These are phyloP conservation scores for Pseudotsuga menziesii DNA, from an alignment of 75 land plant genomes.

Conservation along the genomic window DNA sequence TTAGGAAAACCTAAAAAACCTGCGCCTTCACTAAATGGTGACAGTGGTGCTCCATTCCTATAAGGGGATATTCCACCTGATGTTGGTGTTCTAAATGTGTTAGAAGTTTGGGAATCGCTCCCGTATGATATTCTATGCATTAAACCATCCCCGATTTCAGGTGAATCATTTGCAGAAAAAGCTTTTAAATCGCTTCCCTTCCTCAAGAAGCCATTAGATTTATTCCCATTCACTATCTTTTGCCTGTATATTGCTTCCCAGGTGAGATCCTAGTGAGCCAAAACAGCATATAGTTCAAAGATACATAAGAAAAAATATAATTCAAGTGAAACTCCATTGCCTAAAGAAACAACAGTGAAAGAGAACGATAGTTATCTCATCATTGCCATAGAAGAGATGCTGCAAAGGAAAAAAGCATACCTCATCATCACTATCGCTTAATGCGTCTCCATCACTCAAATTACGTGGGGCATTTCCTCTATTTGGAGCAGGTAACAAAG, in stretches of 20 bases:
- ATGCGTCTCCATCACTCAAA: slow-evolving; percentile 2
- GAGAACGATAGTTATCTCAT: background rate
- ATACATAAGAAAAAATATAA: background rate
- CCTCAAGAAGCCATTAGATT: slow-evolving; percentile 3
- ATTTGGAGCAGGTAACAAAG: slow-evolving; percentile 13
- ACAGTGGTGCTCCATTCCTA: slow-evolving; percentile 22
- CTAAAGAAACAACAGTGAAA: slow-evolving; percentile 1
- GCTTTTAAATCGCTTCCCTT: background rate
- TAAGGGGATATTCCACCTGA: slow-evolving; percentile 34
- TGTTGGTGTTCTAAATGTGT: slow-evolving; percentile 12
- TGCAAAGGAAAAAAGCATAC: background rate
- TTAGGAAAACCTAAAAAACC: slow-evolving; percentile 45
- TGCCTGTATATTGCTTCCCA: slow-evolving; percentile 31
- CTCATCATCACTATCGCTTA: slow-evolving; percentile 12
- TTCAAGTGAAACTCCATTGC: background rate
- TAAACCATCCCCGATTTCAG: slow-evolving; percentile 1
- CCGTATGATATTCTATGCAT: slow-evolving; percentile 9
- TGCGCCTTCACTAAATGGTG: slow-evolving; percentile 28
- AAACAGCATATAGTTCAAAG: background rate
- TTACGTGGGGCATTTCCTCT: background rate
- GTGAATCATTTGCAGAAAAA: slow-evolving; percentile 10
- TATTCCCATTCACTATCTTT: slow-evolving; percentile 12
- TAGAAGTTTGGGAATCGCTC: slow-evolving; percentile 11
- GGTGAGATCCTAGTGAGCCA: slow-evolving; percentile 16
- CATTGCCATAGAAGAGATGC: background rate